Percentiles rank a stretch among this genome's conserved stretches.
phyloP scores from a whole-genome alignment of 208 protist species.

The Acanthamoeba culbertsoni region DNA sequence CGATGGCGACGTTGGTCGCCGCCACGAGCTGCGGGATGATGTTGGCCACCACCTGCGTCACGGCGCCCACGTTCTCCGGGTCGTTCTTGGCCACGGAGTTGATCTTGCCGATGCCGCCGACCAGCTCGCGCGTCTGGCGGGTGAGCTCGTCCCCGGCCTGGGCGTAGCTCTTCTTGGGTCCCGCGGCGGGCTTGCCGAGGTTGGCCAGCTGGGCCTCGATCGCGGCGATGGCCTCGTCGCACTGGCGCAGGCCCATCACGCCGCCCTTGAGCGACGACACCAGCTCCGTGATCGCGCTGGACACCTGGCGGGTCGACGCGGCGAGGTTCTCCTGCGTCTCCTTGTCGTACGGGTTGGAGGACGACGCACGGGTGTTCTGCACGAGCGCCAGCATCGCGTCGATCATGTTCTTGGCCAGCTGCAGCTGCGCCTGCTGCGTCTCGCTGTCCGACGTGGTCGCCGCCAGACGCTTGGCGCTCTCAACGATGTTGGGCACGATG shows the following conservation, averaged over 20 bases:
- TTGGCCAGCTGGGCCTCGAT: constrained; percentile 66
- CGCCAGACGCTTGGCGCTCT: constrained; percentile 68
- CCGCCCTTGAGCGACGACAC: constrained; percentile 72
- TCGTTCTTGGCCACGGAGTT: constrained; percentile 31
- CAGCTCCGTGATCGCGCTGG: constrained; percentile 71
- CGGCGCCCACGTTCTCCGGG: constrained; percentile 40
- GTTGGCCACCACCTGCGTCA: constrained; percentile 5
- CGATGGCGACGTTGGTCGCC: constrained; percentile 8
- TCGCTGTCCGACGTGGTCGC: constrained; percentile 69
- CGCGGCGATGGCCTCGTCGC: constrained; percentile 71
- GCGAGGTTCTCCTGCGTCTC: constrained; percentile 61
- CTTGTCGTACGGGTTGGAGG: constrained; percentile 47
- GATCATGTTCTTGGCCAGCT: constrained; percentile 70
- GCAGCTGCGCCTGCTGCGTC: constrained; percentile 70
- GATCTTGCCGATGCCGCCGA: constrained; percentile 46
- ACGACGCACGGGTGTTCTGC: constrained; percentile 40
- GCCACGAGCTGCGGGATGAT: constrained; percentile 29
- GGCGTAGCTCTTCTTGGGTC: constrained; percentile 70
- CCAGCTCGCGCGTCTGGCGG: constrained; percentile 33
- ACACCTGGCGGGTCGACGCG: constrained; percentile 60
- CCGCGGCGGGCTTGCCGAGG: constrained; percentile 48
- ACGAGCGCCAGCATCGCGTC: constrained; percentile 76
- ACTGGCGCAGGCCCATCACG: constrained; percentile 74
- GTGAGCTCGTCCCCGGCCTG: constrained; percentile 61
- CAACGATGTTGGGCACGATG: constrained; percentile 71